These are phyloP conservation scores for Glonium stellatum DNA, from an alignment of 495 filamentous ascomycete species.

Conservation along the genomic window DNA sequence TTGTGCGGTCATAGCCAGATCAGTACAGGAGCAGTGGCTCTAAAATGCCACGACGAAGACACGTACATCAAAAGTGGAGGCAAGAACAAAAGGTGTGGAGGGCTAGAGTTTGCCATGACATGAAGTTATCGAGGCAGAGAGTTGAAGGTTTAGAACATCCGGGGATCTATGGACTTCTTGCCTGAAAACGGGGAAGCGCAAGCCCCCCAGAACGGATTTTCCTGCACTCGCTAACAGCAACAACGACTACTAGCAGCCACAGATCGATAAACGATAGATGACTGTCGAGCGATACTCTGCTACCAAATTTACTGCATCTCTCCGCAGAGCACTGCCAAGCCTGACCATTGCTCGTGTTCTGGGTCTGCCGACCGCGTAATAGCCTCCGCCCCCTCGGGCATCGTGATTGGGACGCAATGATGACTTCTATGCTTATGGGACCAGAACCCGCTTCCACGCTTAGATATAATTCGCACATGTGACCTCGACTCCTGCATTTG, in stretches of 20 bases:
- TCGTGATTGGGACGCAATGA: constrained; percentile 10
- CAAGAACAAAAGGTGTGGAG: constrained; percentile 28
- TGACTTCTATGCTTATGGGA: constrained; percentile 9
- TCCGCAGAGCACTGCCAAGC: constrained; percentile 7
- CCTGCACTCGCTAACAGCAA: neutral
- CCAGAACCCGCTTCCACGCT: constrained; percentile 12
- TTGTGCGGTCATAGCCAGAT: constrained; percentile 15
- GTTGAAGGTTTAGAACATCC: constrained; percentile 10
- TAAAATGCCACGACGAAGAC: constrained; percentile 18
- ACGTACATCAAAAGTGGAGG: constrained; percentile 29
- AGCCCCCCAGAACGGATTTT: constrained; percentile 10
- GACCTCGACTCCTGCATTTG: constrained; percentile 8
- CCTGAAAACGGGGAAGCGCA: constrained; percentile 26
- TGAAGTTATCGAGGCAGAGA: constrained; percentile 24
- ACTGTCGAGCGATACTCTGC: constrained; percentile 12
- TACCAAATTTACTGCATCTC: constrained; percentile 13
- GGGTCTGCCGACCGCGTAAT: constrained; percentile 13
- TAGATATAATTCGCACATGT: constrained; percentile 9
- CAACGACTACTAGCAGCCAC: constrained; percentile 14
- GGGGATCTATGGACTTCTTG: constrained; percentile 22
- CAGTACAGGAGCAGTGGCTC: constrained; percentile 17
- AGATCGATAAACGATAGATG: constrained; percentile 12
- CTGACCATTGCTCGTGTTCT: neutral
- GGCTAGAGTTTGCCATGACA: constrained; percentile 27
- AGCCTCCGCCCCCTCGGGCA: constrained; percentile 2